Evolutionary conservation across 2,329 filamentous ascomycete species (phyloP).

Genomic region (Thermothelomyces thermophilus): DNA sequence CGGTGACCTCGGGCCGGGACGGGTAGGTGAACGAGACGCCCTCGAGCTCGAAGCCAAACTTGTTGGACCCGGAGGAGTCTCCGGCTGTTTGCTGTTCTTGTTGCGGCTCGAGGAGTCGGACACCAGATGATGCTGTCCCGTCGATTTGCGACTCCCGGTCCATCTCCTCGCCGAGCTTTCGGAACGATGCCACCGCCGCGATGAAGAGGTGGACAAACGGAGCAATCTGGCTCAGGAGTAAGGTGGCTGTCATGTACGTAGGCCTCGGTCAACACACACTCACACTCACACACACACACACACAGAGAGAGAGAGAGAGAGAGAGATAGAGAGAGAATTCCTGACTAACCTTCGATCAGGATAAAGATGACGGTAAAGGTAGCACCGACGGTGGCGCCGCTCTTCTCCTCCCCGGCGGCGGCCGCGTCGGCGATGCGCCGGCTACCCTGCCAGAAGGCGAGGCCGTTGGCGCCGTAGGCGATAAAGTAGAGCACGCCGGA

Average conservation of each 20-base stretch:
- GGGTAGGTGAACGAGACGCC: constrained; percentile 41
- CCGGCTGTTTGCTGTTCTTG: neutral
- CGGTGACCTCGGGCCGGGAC: constrained; percentile 36
- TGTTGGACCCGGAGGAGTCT: neutral
- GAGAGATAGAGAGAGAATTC: neutral
- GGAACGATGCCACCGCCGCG: constrained; percentile 46
- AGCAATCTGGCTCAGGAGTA: constrained; percentile 53
- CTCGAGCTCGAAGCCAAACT: constrained; percentile 24
- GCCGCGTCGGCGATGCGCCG: constrained; percentile 29
- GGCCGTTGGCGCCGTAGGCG: constrained; percentile 55
- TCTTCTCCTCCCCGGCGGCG: constrained; percentile 23
- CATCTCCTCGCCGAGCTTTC: constrained; percentile 50
- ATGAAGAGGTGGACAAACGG: constrained; percentile 55
- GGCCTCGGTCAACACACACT: constrained; percentile 1
- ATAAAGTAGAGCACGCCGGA: constrained; percentile 61
- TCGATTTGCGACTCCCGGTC: constrained; percentile 42
- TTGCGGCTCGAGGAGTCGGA: neutral
- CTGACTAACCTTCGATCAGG: constrained; percentile 40
- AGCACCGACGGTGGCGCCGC: constrained; percentile 37
- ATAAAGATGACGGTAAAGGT: constrained; percentile 51
- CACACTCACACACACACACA: neutral
- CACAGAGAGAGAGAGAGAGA: neutral
- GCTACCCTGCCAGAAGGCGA: constrained; percentile 62
- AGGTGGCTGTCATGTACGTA: constrained; percentile 43
- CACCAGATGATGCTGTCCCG: constrained; percentile 22